Evolutionary conservation across 2,329 filamentous ascomycete species (phyloP), one percentile per base, ranked within the genome.

Genomic region (Colletotrichum costaricense): DNA sequence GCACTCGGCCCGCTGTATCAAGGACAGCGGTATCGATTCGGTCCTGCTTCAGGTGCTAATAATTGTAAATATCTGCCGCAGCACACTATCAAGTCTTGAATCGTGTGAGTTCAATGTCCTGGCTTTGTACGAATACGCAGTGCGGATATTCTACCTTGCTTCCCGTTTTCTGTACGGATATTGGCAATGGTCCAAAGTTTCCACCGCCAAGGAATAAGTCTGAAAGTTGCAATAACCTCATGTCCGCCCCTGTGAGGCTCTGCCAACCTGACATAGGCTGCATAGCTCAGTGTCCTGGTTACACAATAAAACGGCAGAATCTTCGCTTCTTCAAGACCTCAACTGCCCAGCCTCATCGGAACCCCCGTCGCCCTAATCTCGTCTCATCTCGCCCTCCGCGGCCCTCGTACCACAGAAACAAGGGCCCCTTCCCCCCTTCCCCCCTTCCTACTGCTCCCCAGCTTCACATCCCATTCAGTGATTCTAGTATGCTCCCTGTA

Each of bases 1-100:
- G 59, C 65, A 72, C 38, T 72, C 30, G 66, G 55, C 22, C 59
- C 54, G 33, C 46, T 55, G 56, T 49, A 62, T 71, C 30, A n/a
- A 55, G 22, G 54, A 28, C 56, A 46, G 52, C 12, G 38, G 58
- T 49, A 63, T 30, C 57, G 57, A 38, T 46, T 19, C 57, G 66
- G 24, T 26, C 54, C 52, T 69, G 58, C 19, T 59, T 38, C 55
- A 58, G 19, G 7, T 58, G 46, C 33, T 42, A 14, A 42, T 19
- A 19, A 19, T 42, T 42, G 14, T 42, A 16, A 57, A 30, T 42
- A 65, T 73, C 67, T 70, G 60, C 67, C 19, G 56, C 67, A 22
- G 69, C 55, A 57, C 56, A 38, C 12, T n/a, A 33, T 60, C 49
- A 33, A 42, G 46, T 26, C 24, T 42, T 56, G 35, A 30, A n/a